A percentile compares a stretch with the other conserved stretches of the same genome.
These are phyloP conservation scores for Ophiostoma novo-ulmi DNA, from an alignment of 2,329 filamentous ascomycete species.

Conservation along the genomic window DNA sequence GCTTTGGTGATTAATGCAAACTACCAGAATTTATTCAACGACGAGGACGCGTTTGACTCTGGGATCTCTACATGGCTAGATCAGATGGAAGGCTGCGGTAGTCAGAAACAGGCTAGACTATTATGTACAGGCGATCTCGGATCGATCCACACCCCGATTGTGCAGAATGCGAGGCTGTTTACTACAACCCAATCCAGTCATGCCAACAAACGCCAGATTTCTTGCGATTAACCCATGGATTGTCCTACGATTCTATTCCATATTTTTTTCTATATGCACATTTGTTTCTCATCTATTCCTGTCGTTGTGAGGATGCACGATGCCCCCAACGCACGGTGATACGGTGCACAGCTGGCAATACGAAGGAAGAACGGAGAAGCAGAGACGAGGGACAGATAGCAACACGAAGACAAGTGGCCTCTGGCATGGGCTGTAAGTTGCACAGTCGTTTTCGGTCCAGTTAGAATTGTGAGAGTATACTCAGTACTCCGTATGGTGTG, in stretches of 20 bases:
- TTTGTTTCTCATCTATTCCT: too few relatives aligned
- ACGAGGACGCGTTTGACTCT: too few relatives aligned
- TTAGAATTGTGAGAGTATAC: too few relatives aligned
- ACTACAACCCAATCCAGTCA: not conserved
- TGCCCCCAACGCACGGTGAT: not conserved
- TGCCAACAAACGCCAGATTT: not conserved
- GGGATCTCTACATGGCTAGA: not conserved
- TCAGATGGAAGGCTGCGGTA: too few relatives aligned
- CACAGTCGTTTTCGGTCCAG: not conserved
- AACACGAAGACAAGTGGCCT: not conserved
- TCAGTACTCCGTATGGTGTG: not conserved
- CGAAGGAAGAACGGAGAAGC: not conserved
- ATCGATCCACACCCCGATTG: not conserved
- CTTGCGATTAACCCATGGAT: not conserved
- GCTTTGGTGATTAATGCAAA: too few relatives aligned
- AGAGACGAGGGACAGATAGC: too few relatives aligned
- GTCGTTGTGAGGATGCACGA: not conserved
- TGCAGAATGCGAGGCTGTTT: too few relatives aligned
- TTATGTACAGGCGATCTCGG: not conserved
- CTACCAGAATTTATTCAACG: too few relatives aligned
- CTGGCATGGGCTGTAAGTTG: not conserved
- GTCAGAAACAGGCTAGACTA: not conserved
- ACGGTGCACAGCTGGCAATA: slow-evolving; percentile 20
- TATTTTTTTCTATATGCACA: too few relatives aligned
- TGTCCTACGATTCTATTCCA: too few relatives aligned